Conservation (phyloP, 2,329 filamentous ascomycete species). For the Monilinia laxa region DNA sequence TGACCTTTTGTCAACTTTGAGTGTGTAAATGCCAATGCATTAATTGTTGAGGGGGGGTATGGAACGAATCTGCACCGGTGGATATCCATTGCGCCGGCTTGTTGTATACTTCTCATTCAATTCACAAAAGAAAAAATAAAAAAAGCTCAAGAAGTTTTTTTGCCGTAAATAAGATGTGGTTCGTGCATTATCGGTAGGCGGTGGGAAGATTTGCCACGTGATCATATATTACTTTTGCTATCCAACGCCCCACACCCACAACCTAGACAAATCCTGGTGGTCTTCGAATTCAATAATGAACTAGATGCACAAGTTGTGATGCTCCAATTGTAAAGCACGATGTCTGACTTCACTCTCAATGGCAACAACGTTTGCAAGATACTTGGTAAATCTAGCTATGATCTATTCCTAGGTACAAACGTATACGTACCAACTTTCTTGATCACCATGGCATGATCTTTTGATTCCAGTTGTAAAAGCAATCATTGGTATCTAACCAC, state of each 20-base stretch:
- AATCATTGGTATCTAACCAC: not conserved
- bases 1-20: slow-evolving; percentile 52
- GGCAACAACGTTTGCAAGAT: no score
- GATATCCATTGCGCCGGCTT: slow-evolving; percentile 70
- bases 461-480: no score
- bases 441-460: no score
- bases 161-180: slow-evolving; percentile 14
- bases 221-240: not conserved
- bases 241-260: not conserved
- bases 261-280: no score
- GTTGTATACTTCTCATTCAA: slow-evolving; percentile 2
- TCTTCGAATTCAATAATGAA: no score
- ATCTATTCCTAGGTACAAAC: no score
- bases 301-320: no score
- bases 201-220: not conserved
- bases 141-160: slow-evolving; percentile 22
- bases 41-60: slow-evolving; percentile 88
- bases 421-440: no score
- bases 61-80: slow-evolving; percentile 96
- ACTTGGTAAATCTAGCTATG: no score
- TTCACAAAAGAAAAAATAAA: slow-evolving; percentile 18
- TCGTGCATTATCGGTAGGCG: slow-evolving; percentile 10
- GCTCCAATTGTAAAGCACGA: no score
- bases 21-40: slow-evolving; percentile 91
- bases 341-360: no score